phyloP scores from a whole-genome alignment of 2,329 filamentous ascomycete genomes.

The Talaromyces funiculosus region DNA sequence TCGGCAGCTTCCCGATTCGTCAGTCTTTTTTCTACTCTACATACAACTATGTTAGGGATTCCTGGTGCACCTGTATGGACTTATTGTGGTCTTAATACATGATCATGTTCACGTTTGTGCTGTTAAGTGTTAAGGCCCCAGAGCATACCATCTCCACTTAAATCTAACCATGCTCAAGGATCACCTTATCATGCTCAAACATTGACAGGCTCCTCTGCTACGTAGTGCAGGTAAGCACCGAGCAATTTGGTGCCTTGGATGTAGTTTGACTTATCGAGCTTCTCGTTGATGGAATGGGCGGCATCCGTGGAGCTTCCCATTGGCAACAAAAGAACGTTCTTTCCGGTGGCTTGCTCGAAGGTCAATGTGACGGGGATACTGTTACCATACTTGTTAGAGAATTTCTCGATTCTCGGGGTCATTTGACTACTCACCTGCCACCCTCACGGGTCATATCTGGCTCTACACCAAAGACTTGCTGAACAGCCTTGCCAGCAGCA shows the following conservation, averaged over 20 bases:
- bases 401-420: neutral
- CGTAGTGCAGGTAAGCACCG: conserved; percentile 92
- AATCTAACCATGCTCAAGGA: neutral
- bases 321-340: conserved; percentile 90
- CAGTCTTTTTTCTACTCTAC: neutral
- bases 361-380: conserved; percentile 96
- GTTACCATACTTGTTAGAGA: conserved; percentile 2
- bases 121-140: neutral
- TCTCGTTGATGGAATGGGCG: conserved; percentile 97
- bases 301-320: conserved; percentile 98
- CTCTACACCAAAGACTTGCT: conserved; percentile 87
- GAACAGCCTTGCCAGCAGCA: conserved; percentile 89
- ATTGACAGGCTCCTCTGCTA: conserved; percentile 73
- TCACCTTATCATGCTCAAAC: neutral
- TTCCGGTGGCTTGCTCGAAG: conserved; percentile 94
- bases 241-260: conserved; percentile 96
- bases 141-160: neutral
- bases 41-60: neutral
- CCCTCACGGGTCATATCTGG: conserved; percentile 96
- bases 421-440: conserved; percentile 58
- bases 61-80: neutral
- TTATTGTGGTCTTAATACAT: conserved; percentile 1
- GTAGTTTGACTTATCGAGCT: conserved; percentile 94
- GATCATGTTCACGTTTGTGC: neutral
- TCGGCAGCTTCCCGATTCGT: neutral